phyloP scores from a whole-genome alignment of 1,139 yeast genomes.

The Yamadazyma triangularis region DNA sequence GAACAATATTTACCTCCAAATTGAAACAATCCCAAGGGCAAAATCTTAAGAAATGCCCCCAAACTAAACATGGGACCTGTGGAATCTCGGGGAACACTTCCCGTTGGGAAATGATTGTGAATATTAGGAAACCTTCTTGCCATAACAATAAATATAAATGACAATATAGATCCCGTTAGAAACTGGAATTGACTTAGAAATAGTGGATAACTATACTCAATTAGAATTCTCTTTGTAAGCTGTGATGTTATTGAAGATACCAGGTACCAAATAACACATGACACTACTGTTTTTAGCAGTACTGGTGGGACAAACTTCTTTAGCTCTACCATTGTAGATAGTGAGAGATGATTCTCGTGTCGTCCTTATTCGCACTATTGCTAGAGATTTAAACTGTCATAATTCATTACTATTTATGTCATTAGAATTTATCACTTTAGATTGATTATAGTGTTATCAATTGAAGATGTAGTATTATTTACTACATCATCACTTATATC shows the following conservation, averaged over 20 bases:
- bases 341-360: too few species aligned
- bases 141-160: conserved; percentile 19
- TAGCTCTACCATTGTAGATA: not conserved
- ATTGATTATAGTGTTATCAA: too few species aligned
- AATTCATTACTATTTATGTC: too few species aligned
- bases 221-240: conserved; percentile 38
- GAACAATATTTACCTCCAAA: conserved; percentile 35
- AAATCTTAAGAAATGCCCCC: conserved; percentile 22
- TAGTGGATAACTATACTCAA: conserved; percentile 43
- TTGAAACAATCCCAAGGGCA: conserved; percentile 39
- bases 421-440: too few species aligned
- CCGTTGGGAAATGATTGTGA: conserved; percentile 22
- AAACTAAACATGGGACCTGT: conserved; percentile 17
- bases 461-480: too few species aligned
- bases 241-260: conserved; percentile 48
- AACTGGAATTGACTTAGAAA: conserved; percentile 50
- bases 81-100: conserved; percentile 24
- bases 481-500: too few species aligned
- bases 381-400: too few species aligned
- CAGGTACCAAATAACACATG: conserved; percentile 43
- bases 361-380: too few species aligned
- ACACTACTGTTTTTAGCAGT: conserved; percentile 24
- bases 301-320: conserved; percentile 21
- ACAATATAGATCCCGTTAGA: conserved; percentile 31
- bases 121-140: conserved; percentile 18